Evolutionary conservation across 805 yeast genomes (phyloP), one percentile per base, ranked within the genome.

Genomic region (Jamesozyma jinghongensis): DNA sequence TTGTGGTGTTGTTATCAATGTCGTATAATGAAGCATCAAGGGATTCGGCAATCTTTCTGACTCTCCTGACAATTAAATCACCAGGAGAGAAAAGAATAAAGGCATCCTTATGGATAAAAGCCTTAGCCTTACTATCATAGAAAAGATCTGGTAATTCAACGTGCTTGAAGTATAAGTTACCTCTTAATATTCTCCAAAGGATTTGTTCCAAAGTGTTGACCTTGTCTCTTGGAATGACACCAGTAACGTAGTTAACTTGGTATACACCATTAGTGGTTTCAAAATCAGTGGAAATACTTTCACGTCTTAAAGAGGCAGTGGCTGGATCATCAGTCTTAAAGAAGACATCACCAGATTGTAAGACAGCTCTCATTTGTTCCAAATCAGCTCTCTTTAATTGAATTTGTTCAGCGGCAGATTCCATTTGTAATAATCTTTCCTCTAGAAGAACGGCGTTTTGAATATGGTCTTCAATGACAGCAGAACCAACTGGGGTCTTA

Each of bases 81-180:
- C 88, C 87, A 56, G 80, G 86, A 26, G 85, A 73, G 52, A 80
- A 80, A 32, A 81, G 74, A 43, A 81, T 75, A 51, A 81, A 81
- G 12, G 80, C 71, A 54, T 71, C 74, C 52, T 79, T 80, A 41
- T 63, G 69, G 20, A 76, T 70, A 40, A 60, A 64, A 13, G 65
- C 60, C 48, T 74, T 72, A 4, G 73, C 48, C 45, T 74, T 73
- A 12, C 73, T 57, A 50, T 80, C 85, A 52, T 71, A 80, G 39
- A 80, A 59, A 29, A 73, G 70, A 48, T 74, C 75, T 1, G 67
- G 62, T 43, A 81, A 65, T 52, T 77, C 84, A 32, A 71, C 66
- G 35, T 76, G 69, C 44, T 74, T 74, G 56, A 79, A 73, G 54
- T 69, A 78, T 52, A 81, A 68, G 52, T 81, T 81, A 60, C 87